Base-by-base conservation (phyloP, 2,329 filamentous ascomycete genomes). In the Aspergillus ustus region DNA sequence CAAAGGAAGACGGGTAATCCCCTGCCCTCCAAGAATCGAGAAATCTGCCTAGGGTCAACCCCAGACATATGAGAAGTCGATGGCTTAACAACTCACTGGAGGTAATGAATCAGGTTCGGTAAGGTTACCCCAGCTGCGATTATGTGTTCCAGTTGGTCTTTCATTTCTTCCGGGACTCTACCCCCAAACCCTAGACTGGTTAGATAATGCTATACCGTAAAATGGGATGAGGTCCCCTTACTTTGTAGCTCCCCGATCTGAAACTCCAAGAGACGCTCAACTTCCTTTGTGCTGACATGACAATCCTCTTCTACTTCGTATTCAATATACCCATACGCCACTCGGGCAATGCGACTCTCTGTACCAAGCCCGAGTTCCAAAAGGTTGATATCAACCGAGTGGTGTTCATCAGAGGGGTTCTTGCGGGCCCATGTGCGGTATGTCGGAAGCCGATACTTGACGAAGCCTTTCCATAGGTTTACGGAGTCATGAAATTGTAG, bases 21-120 rank as follows among this genome's bases (percentile, higher is more conserved):
- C 94, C 94, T 3, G 92, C 89, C 73, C 90, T 87, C 94, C 93
- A 98, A 0, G 93, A 87, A 75, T 99, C 93, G 15, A 97, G 87
- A 72, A 96, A 98, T 68, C 89, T 92, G 22, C 63, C 13, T 37
- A 13, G 57, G 57, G 59, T 74, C 52, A 68, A 63, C 34, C 1
- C 31, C 22, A n/a, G 19, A 60, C 20, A 31, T 49, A 51, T 31
- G 49, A 20, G 52, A 54, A 49, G 9, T n/a, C 0, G 17, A 31
- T 20, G 9, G 17, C 1, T 15, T 48, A 9, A 37, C 7, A 22
- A 60, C 78, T 62, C 75, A 91, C 85, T 84, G 88, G 8, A 95
- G 83, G 69, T 96, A 93, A 73, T 95, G 89, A 15, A 87, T 86
- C 61, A 93, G 80, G 59, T 88, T 91, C 6, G 92, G 91, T 22